A percentile compares a stretch with the other conserved stretches of the same genome.
Conservation (phyloP, 352 stramenopile genomes). For the Phytophthora citricola region DNA sequence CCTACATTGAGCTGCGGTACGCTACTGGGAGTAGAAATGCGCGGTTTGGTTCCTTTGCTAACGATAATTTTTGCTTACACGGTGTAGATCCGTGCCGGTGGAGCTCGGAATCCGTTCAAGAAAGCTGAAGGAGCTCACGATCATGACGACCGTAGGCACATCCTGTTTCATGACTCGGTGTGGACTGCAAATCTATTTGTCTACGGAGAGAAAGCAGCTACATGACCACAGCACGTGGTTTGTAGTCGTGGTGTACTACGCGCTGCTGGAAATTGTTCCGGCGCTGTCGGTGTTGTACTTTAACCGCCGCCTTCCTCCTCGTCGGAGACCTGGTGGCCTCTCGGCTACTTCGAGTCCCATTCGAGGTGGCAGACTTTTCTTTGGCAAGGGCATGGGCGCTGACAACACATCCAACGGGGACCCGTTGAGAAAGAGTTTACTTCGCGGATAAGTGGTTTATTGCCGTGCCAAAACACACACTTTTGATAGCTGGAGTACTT, state of each 20-base stretch:
- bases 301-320: constrained; percentile 75
- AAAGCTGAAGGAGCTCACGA: constrained; percentile 84
- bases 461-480: neutral
- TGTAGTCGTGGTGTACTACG: constrained; percentile 84
- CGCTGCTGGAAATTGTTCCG: constrained; percentile 80
- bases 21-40: neutral
- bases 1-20: constrained; percentile 82
- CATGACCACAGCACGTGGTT: constrained; percentile 82
- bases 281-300: constrained; percentile 85
- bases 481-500: neutral
- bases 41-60: neutral
- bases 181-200: constrained; percentile 71
- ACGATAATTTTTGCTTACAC: neutral
- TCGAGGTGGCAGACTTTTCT: constrained; percentile 52
- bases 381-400: constrained; percentile 47
- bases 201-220: constrained; percentile 75
- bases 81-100: constrained; percentile 74
- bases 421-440: constrained; percentile 57
- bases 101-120: constrained; percentile 82
- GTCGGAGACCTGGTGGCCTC: constrained; percentile 35
- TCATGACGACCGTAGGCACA: constrained; percentile 85
- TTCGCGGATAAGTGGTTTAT: constrained; percentile 34
- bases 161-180: constrained; percentile 86
- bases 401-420: constrained; percentile 30
- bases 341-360: constrained; percentile 52